Conservation (phyloP, 768 basidiomycete species). For the Phylloporus sp. region DNA sequence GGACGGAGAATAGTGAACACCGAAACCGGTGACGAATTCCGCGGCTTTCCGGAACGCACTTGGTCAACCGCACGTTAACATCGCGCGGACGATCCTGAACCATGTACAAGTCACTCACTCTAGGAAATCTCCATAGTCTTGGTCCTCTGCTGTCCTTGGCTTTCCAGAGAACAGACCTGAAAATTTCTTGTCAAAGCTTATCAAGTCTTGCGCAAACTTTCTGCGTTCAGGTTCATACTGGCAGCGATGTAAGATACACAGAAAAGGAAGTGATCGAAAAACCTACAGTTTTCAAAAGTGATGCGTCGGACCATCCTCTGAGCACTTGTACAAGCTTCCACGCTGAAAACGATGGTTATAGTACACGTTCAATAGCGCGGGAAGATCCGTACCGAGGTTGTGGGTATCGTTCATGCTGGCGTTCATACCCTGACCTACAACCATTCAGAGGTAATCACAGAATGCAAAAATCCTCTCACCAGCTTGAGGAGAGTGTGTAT, state of each 20-base stretch:
- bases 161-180: constrained; percentile 37
- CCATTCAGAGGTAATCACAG: too few relatives aligned
- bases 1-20: constrained; percentile 36
- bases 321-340: too few relatives aligned
- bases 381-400: too few relatives aligned
- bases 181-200: constrained; percentile 60
- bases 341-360: too few relatives aligned
- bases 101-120: constrained; percentile 12
- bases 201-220: constrained; percentile 63
- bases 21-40: constrained; percentile 31
- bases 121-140: constrained; percentile 32
- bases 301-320: constrained; percentile 33
- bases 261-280: background rate
- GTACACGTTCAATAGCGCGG: too few relatives aligned
- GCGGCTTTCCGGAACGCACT: constrained; percentile 34
- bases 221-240: constrained; percentile 66
- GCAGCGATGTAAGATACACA: background rate
- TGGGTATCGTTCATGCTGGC: too few relatives aligned
- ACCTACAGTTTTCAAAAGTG: constrained; percentile 36
- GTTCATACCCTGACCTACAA: too few relatives aligned
- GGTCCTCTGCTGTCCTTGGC: constrained; percentile 41
- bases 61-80: background rate
- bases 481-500: too few relatives aligned
- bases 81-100: background rate
- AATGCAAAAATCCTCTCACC: too few relatives aligned